These are phyloP conservation scores for Rhodotorula sp. DNA, from an alignment of 1,284 basidiomycete genomes.

Conservation along the genomic window DNA sequence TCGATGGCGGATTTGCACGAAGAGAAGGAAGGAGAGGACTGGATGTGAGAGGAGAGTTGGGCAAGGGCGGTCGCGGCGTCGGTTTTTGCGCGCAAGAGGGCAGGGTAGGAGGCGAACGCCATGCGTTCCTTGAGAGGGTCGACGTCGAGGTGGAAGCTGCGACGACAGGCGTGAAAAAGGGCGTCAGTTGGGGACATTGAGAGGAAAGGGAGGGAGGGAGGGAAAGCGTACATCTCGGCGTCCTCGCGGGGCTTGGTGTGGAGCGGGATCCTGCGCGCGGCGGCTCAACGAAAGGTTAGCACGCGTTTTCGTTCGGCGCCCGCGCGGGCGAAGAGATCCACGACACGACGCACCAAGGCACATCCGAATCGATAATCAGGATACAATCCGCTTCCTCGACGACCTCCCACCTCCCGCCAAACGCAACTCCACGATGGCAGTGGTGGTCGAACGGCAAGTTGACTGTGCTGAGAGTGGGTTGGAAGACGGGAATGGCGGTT, in stretches of 20 bases:
- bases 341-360: slow-evolving; percentile 55
- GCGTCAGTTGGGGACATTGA: neutral
- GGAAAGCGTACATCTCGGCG: slow-evolving; percentile 2
- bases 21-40: slow-evolving; percentile 9
- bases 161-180: slow-evolving; percentile 46
- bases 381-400: slow-evolving; percentile 62
- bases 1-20: neutral
- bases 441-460: slow-evolving; percentile 62
- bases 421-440: slow-evolving; percentile 57
- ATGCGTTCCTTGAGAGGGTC: slow-evolving; percentile 59
- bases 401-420: slow-evolving; percentile 49
- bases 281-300: slow-evolving; percentile 8
- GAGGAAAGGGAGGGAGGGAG: neutral
- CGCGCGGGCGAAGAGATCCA: neutral
- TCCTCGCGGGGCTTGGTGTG: slow-evolving; percentile 52
- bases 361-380: slow-evolving; percentile 61
- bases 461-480: slow-evolving; percentile 57
- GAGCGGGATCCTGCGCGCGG: slow-evolving; percentile 52
- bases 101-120: slow-evolving; percentile 34
- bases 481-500: slow-evolving; percentile 59
- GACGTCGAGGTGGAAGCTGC: slow-evolving; percentile 62
- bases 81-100: slow-evolving; percentile 54
- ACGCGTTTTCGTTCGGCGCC: too few species aligned
- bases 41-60: slow-evolving; percentile 51
- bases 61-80: slow-evolving; percentile 58